These are phyloP conservation scores for Ophiostoma himal-ulmi DNA, from an alignment of 2,329 filamentous ascomycete genomes.

Conservation along the genomic window DNA sequence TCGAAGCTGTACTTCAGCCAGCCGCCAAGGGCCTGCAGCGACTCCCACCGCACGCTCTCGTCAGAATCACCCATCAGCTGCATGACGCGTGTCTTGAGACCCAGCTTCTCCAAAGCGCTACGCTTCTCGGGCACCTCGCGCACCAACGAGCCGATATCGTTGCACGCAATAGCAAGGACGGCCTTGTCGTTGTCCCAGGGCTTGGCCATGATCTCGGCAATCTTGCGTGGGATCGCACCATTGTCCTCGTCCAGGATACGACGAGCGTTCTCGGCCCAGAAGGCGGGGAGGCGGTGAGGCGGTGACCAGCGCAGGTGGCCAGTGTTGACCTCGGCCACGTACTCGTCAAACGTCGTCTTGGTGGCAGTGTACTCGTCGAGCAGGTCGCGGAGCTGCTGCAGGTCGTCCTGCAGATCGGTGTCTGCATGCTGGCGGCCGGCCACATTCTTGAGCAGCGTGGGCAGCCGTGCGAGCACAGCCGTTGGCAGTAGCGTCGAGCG, in stretches of 20 bases:
- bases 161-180: slow-evolving; percentile 86
- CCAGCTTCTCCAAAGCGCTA: slow-evolving; percentile 71
- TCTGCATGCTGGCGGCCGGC: slow-evolving; percentile 58
- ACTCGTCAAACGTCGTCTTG: slow-evolving; percentile 79
- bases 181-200: slow-evolving; percentile 76
- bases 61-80: slow-evolving; percentile 86
- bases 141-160: slow-evolving; percentile 82
- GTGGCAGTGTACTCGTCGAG: slow-evolving; percentile 63
- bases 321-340: slow-evolving; percentile 76
- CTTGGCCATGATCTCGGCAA: slow-evolving; percentile 74
- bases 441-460: slow-evolving; percentile 58
- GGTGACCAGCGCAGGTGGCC: slow-evolving; percentile 91
- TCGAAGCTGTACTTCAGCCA: slow-evolving; percentile 63
- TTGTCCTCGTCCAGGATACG: slow-evolving; percentile 80
- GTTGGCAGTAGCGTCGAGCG: slow-evolving; percentile 70
- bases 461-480: slow-evolving; percentile 79
- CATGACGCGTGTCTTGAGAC: slow-evolving; percentile 84
- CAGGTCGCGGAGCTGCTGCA: slow-evolving; percentile 55
- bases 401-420: slow-evolving; percentile 58
- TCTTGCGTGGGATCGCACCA: slow-evolving; percentile 68
- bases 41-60: slow-evolving; percentile 88
- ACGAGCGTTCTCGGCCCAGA: slow-evolving; percentile 88
- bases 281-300: slow-evolving; percentile 76
- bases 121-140: slow-evolving; percentile 85
- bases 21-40: slow-evolving; percentile 68